Evolutionary conservation across 1,284 basidiomycete genomes (phyloP).

Genomic region (Clitocybe nebularis): DNA sequence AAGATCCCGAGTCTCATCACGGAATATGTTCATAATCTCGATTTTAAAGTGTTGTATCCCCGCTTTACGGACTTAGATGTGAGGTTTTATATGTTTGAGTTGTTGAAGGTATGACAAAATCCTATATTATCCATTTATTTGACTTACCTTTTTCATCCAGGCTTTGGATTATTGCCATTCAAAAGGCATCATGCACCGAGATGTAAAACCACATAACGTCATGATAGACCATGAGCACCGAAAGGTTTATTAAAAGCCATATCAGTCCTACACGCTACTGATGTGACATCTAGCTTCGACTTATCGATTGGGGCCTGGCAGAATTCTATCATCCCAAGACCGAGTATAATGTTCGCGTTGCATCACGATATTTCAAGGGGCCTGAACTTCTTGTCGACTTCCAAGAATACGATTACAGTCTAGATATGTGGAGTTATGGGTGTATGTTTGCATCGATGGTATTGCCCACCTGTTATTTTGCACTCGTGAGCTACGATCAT

Average conservation of each 20-base stretch:
- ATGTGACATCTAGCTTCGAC: slow-evolving; percentile 58
- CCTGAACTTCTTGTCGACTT: slow-evolving; percentile 97
- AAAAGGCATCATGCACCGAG: slow-evolving; percentile 98
- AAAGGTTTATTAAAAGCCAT: slow-evolving; percentile 54
- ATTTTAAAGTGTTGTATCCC: slow-evolving; percentile 97
- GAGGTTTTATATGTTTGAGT: slow-evolving; percentile 94
- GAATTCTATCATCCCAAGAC: slow-evolving; percentile 99
- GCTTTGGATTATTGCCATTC: slow-evolving; percentile 98
- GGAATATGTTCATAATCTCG: slow-evolving; percentile 98
- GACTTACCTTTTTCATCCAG: slow-evolving; percentile 34
- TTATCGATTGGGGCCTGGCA: slow-evolving; percentile 99
- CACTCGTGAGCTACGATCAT: slow-evolving; percentile 4
- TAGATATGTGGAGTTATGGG: slow-evolving; percentile 98
- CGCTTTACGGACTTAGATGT: slow-evolving; percentile 95
- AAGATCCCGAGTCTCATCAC: slow-evolving; percentile 98
- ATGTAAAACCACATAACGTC: slow-evolving; percentile 99
- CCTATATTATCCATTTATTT: slow-evolving; percentile 7
- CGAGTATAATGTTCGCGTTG: slow-evolving; percentile 97
- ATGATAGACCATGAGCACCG: slow-evolving; percentile 99
- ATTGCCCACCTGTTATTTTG: slow-evolving; percentile 7
- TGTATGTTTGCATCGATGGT: slow-evolving; percentile 99
- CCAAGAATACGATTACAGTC: slow-evolving; percentile 95
- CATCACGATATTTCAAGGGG: slow-evolving; percentile 97
- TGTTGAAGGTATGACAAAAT: slow-evolving; percentile 71
- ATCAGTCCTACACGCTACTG: slow-evolving; percentile 3